Conservation (phyloP, 1,284 basidiomycete genomes). For the Austroboletus niveus region DNA sequence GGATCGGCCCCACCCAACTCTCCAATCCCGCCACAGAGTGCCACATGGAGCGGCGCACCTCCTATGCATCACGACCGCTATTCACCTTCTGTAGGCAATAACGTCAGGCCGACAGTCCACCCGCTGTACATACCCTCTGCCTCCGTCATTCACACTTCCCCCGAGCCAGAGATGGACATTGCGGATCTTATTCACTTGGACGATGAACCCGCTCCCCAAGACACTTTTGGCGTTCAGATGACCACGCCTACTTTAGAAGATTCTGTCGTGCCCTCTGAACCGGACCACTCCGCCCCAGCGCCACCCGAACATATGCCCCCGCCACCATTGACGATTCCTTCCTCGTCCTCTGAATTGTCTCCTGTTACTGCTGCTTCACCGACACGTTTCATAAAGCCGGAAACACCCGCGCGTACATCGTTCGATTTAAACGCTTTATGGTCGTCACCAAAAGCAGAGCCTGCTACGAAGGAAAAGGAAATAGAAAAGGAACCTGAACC, state of each 20-base stretch:
- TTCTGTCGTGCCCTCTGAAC: conserved; percentile 5
- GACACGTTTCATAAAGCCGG: conserved; percentile 38
- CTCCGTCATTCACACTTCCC: conserved; percentile 39
- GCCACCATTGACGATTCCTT: conserved; percentile 8
- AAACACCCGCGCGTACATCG: conserved; percentile 42
- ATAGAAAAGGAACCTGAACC: conserved; percentile 18
- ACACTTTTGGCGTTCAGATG: conserved; percentile 18
- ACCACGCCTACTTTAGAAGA: conserved; percentile 14
- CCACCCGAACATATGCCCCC: conserved; percentile 21
- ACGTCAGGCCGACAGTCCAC: conserved; percentile 34
- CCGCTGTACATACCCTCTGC: conserved; percentile 43
- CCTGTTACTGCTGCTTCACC: conserved; percentile 14
- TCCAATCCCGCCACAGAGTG: conserved; percentile 41
- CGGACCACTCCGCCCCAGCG: conserved; percentile 4
- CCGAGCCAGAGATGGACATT: conserved; percentile 67
- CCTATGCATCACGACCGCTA: conserved; percentile 32
- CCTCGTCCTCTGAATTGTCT: conserved; percentile 10
- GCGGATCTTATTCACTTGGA: conserved; percentile 77
- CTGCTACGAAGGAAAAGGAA: conserved; percentile 20
- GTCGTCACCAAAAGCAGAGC: conserved; percentile 45
- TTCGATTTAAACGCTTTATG: conserved; percentile 75
- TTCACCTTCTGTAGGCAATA: conserved; percentile 24
- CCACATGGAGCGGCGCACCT: conserved; percentile 60
- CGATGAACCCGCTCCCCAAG: conserved; percentile 47
- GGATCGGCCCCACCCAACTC: conserved; percentile 64